phyloP scores from a whole-genome alignment of 441 rosid genomes.

The Syzygium malaccense region DNA sequence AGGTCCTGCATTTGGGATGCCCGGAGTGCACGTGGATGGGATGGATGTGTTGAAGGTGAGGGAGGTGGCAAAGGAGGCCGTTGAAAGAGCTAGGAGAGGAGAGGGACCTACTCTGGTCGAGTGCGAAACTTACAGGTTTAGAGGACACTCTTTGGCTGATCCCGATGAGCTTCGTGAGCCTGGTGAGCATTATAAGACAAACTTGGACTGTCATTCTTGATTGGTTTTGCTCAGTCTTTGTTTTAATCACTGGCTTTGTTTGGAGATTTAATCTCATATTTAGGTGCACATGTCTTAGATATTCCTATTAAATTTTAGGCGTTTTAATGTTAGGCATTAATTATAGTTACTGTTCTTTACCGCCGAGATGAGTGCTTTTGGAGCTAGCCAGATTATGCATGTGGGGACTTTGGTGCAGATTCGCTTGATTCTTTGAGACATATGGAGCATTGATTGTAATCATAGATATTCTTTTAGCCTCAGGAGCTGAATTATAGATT shows the following conservation, averaged over 20 bases:
- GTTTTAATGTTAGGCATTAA: background rate
- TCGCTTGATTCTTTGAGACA: background rate
- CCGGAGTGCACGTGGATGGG: slow-evolving; percentile 95
- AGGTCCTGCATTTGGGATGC: slow-evolving; percentile 98
- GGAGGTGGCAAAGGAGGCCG: slow-evolving; percentile 88
- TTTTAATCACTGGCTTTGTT: background rate
- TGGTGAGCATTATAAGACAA: slow-evolving; percentile 28
- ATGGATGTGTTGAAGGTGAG: slow-evolving; percentile 99
- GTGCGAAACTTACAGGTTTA: slow-evolving; percentile 98
- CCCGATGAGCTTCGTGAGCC: slow-evolving; percentile 99
- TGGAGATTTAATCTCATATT: background rate
- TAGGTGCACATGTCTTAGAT: background rate
- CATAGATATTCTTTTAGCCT: background rate
- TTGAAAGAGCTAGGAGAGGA: slow-evolving; percentile 90
- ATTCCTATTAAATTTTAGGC: background rate
- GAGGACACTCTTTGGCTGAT: slow-evolving; percentile 99
- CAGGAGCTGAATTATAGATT: background rate
- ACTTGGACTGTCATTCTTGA: background rate
- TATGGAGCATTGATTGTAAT: background rate
- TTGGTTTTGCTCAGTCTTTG: background rate
- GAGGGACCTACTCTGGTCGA: slow-evolving; percentile 98
- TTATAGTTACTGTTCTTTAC: background rate
- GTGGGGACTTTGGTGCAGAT: background rate
- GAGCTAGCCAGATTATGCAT: background rate
- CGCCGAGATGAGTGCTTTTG: background rate